Percentiles rank a stretch among this genome's conserved stretches.
Conservation (phyloP, 1,284 basidiomycete genomes). For the Wolfiporia cocos region DNA sequence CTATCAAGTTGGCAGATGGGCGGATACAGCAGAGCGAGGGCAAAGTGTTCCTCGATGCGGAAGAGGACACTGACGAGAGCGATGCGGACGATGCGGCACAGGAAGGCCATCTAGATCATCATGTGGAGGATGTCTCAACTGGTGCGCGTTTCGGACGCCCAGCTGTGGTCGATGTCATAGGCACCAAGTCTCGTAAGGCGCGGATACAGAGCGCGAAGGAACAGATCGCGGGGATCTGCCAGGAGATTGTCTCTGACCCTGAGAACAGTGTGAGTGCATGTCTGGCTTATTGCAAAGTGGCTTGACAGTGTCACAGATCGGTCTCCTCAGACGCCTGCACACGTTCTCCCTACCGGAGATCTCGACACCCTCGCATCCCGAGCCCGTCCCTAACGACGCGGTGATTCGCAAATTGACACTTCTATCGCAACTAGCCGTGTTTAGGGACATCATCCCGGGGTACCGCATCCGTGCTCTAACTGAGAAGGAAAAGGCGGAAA, state of each 20-base stretch:
- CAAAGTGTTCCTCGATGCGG: constrained; percentile 24
- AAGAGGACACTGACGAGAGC: constrained; percentile 30
- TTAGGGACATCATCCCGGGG: constrained; percentile 93
- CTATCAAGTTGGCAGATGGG: constrained; percentile 82
- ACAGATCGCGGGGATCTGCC: constrained; percentile 84
- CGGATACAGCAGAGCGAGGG: constrained; percentile 51
- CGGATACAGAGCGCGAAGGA: constrained; percentile 81
- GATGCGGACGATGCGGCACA: constrained; percentile 37
- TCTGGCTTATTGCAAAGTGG: constrained; percentile 13
- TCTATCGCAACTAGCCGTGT: constrained; percentile 89
- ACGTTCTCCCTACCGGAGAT: constrained; percentile 78
- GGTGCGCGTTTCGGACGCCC: constrained; percentile 78
- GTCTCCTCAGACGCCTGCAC: constrained; percentile 79
- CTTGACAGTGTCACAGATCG: constrained; percentile 46
- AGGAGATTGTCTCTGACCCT: constrained; percentile 84
- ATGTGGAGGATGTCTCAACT: constrained; percentile 67
- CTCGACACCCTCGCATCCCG: constrained; percentile 56
- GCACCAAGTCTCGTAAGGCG: constrained; percentile 58
- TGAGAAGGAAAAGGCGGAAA: constrained; percentile 87
- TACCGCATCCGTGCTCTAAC: constrained; percentile 86
- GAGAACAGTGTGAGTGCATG: constrained; percentile 67
- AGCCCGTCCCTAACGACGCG: constrained; percentile 72
- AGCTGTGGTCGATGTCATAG: constrained; percentile 72
- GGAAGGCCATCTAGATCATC: constrained; percentile 17
- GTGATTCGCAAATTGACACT: constrained; percentile 86